Conservation (phyloP, 352 stramenopile species). For the Peronosclerospora sorghi region DNA sequence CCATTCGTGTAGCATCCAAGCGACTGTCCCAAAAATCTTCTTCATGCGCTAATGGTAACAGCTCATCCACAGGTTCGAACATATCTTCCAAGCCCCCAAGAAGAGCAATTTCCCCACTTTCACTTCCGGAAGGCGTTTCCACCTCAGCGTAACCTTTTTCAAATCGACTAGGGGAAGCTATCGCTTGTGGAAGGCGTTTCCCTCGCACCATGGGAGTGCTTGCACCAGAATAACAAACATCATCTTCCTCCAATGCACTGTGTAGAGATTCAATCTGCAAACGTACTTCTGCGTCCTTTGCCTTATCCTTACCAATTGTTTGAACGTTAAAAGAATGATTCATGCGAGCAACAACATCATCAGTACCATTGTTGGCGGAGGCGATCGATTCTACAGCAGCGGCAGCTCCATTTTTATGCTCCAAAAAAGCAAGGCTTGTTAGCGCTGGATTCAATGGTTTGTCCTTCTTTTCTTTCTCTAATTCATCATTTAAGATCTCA, state of each 20-base stretch:
- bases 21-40: not conserved
- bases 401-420: too few relatives aligned
- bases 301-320: not conserved
- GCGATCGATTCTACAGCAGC: not conserved
- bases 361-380: not conserved
- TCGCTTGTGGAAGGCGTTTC: not conserved
- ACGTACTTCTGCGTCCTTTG: not conserved
- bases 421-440: not conserved
- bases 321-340: not conserved
- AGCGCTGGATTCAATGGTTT: not conserved
- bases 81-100: conserved; percentile 15
- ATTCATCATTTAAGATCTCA: not conserved
- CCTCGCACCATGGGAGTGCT: not conserved
- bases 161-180: not conserved
- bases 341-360: too few relatives aligned
- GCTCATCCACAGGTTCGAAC: conserved; percentile 22
- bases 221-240: not conserved
- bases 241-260: not conserved
- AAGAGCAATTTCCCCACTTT: conserved; percentile 16
- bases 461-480: conserved; percentile 1
- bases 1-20: not conserved
- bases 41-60: conserved; percentile 9
- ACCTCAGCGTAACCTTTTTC: conserved; percentile 6
- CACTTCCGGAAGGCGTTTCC: conserved; percentile 7
- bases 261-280: not conserved